Conservation (phyloP, 257 asterid genomes). For the Solanum infundibuliforme region DNA sequence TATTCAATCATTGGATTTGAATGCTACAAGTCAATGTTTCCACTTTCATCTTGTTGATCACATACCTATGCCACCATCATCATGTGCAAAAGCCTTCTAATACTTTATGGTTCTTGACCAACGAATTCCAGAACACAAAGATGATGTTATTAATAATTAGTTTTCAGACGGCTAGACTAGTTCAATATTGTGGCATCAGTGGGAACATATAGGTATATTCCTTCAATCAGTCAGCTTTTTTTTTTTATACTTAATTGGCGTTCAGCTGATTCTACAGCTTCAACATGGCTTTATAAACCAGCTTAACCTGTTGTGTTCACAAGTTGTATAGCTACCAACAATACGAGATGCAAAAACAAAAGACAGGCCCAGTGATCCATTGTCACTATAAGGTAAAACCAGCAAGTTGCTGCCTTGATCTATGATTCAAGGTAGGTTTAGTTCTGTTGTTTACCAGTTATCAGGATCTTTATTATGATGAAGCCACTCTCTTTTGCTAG, state of each 20-base stretch:
- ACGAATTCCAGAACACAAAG: background rate
- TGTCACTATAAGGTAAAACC: background rate
- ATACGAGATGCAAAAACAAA: background rate
- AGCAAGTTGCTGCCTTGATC: background rate
- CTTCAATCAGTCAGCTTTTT: background rate
- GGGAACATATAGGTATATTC: background rate
- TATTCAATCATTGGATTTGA: background rate
- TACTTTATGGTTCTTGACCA: background rate
- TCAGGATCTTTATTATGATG: background rate
- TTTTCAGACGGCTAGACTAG: background rate
- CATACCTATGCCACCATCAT: background rate
- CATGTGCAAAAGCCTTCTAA: background rate
- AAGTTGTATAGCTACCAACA: background rate
- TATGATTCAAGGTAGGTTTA: background rate
- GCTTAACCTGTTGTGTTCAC: background rate
- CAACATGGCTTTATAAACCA: background rate
- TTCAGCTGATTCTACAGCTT: background rate
- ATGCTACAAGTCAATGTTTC: background rate
- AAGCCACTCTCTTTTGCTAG: background rate
- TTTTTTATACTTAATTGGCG: background rate
- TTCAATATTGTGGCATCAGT: background rate
- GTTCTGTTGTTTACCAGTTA: background rate
- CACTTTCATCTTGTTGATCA: background rate
- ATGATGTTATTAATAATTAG: background rate
- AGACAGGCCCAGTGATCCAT: background rate